These are phyloP conservation scores for Botrytis galanthina DNA, from an alignment of 2,329 filamentous ascomycete species.

Conservation along the genomic window DNA sequence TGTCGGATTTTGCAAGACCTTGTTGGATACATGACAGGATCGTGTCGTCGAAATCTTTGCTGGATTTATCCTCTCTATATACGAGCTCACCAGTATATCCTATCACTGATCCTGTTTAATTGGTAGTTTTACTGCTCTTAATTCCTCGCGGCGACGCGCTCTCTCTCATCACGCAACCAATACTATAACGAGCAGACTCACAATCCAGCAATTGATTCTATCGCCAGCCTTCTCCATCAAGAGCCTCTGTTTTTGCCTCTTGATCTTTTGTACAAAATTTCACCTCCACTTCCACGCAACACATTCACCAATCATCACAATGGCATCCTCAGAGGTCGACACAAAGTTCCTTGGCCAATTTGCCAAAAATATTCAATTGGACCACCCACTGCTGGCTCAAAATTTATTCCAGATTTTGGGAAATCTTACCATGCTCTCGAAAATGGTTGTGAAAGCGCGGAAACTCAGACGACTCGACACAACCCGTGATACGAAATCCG, in stretches of 20 bases:
- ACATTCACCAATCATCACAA: slow-evolving; percentile 42
- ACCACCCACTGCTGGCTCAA: slow-evolving; percentile 74
- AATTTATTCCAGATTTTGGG: slow-evolving; percentile 91
- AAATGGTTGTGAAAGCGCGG: slow-evolving; percentile 77
- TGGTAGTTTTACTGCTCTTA: neutral
- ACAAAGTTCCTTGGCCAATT: slow-evolving; percentile 94
- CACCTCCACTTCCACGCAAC: neutral
- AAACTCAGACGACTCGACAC: slow-evolving; percentile 80
- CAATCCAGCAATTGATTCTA: neutral
- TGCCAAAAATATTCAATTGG: slow-evolving; percentile 73
- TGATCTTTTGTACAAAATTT: neutral
- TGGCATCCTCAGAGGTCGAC: slow-evolving; percentile 97
- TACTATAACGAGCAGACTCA: neutral
- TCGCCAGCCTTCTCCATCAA: neutral
- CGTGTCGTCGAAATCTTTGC: neutral
- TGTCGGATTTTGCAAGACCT: neutral
- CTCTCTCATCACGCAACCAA: neutral
- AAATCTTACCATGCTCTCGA: slow-evolving; percentile 81
- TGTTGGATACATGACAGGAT: neutral
- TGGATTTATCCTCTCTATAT: neutral
- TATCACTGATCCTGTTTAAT: neutral
- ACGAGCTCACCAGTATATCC: neutral
- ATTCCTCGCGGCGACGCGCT: neutral
- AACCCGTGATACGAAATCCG: slow-evolving; percentile 72
- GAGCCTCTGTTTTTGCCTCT: neutral